These are phyloP conservation scores for Cladophialophora exuberans DNA, from an alignment of 2,329 filamentous ascomycete species.

Conservation along the genomic window DNA sequence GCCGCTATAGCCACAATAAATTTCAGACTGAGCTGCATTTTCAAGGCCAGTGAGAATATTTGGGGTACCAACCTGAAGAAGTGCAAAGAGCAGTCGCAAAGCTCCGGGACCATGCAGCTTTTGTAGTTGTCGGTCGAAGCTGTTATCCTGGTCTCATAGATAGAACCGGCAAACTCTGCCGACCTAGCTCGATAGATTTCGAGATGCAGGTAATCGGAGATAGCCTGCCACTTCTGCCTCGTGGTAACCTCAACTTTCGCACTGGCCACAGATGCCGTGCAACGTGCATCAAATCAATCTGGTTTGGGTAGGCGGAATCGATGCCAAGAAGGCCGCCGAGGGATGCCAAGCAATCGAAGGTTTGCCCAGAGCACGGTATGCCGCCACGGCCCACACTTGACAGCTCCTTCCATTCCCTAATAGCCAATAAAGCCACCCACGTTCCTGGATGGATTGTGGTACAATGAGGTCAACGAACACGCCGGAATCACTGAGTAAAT, in stretches of 20 bases:
- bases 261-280: neutral
- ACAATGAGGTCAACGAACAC: neutral
- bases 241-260: constrained; percentile 17
- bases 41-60: constrained; percentile 4
- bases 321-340: constrained; percentile 14
- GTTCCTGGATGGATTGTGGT: constrained; percentile 7
- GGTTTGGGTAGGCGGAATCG: constrained; percentile 17
- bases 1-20: constrained; percentile 21
- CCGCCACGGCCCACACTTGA: too few species aligned
- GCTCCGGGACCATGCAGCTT: constrained; percentile 17
- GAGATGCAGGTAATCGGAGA: neutral
- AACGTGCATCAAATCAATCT: constrained; percentile 7
- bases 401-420: constrained; percentile 2
- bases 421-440: constrained; percentile 25
- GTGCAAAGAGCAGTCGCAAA: neutral
- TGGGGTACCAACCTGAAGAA: constrained; percentile 10
- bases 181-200: neutral
- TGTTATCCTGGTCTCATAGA: neutral
- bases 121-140: constrained; percentile 3
- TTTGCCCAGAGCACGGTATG: too few species aligned
- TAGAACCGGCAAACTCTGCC: neutral
- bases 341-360: constrained; percentile 19
- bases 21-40: constrained; percentile 18
- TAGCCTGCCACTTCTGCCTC: neutral
- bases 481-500: neutral